Base-by-base conservation (phyloP, 805 yeast genomes). In the Saccharomycopsis javanensis region DNA sequence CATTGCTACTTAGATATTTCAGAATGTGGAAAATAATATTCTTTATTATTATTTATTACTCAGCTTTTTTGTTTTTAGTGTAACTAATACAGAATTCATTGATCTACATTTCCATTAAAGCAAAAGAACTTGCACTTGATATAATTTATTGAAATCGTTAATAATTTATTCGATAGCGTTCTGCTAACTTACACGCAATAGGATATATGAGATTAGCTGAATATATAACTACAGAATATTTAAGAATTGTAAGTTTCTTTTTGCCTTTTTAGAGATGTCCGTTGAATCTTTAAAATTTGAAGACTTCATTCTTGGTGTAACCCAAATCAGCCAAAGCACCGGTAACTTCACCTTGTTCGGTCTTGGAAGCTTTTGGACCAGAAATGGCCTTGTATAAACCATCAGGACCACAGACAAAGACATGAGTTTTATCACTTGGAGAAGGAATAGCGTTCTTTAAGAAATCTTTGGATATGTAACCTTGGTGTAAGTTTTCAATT, bases 341-440 rank as follows among this genome's bases (percentile, higher is more conserved):
- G 30, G 84, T 76, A 58, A 94, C 80, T 73, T 88, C 96, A 73
- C 99, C 99, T 78, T 94, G 99, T 69, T 91, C 97, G 56, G 83
- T 66, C 65, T 96, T 95, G 54, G 94, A 83, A 51, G 74, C 77
- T 80, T 92, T 92, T 65, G 72, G 71, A 68, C 99, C 99, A 28
- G 96, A 88, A 64, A 90, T 67, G 58, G 96, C 90, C 56, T 85
- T 78, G 83, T 88, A 88, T 70, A 94, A 78, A 46, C 87, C 86
- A 67, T 96, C 96, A 60, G 99, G 99, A 57, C 99, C 99, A 73
- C 99, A 94, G 57, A 92, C 86, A 65, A 87, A 92, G 58, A 91
- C 79, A 68, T 85, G 86, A 66, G 80, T 75, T 71, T 84, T 80
- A 58, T 81, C 86, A 53, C 73, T 77, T 35, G 97, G 85, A 63